These are phyloP conservation scores for Cercospora citrullina DNA, from an alignment of 2,329 filamentous ascomycete species.

Conservation along the genomic window DNA sequence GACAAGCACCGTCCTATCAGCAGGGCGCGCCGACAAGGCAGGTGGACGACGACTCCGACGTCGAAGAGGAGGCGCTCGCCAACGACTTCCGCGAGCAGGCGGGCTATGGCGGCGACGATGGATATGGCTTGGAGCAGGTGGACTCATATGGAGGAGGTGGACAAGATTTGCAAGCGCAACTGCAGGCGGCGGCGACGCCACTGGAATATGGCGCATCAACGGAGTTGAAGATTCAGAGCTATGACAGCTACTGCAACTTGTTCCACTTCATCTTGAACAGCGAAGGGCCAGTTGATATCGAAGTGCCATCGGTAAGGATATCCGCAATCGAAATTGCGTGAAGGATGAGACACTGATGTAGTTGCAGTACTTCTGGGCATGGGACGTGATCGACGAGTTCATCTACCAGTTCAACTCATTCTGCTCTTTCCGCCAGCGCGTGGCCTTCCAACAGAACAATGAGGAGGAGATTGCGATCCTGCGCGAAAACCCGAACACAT, in stretches of 20 bases:
- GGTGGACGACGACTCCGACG: conserved; percentile 69
- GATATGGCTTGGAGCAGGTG: conserved; percentile 70
- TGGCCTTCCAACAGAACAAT: conserved; percentile 71
- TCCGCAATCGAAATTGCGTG: conserved; percentile 4
- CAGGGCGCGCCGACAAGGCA: conserved; percentile 42
- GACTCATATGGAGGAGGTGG: conserved; percentile 63
- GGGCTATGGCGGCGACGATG: conserved; percentile 73
- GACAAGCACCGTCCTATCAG: conserved; percentile 43
- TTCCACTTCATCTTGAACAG: conserved; percentile 99
- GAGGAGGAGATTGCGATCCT: conserved; percentile 90
- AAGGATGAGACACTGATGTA: conserved; percentile 4
- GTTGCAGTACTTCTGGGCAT: conserved; percentile 95
- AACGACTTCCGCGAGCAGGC: conserved; percentile 97
- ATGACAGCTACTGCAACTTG: conserved; percentile 98
- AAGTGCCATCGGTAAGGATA: conserved; percentile 83
- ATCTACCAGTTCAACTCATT: conserved; percentile 99
- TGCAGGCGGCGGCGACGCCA: conserved; percentile 88
- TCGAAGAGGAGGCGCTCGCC: conserved; percentile 92
- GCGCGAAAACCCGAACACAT: conserved; percentile 96
- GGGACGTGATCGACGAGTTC: conserved; percentile 99
- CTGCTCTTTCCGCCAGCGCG: conserved; percentile 91
- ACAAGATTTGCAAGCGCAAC: conserved; percentile 90
- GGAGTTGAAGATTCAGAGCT: conserved; percentile 97
- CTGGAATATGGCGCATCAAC: conserved; percentile 94
- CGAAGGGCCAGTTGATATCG: conserved; percentile 95